A percentile compares a stretch with the other conserved stretches of the same genome.
phyloP scores from a whole-genome alignment of 2,329 filamentous ascomycete species.

The Monosporascus sp. region DNA sequence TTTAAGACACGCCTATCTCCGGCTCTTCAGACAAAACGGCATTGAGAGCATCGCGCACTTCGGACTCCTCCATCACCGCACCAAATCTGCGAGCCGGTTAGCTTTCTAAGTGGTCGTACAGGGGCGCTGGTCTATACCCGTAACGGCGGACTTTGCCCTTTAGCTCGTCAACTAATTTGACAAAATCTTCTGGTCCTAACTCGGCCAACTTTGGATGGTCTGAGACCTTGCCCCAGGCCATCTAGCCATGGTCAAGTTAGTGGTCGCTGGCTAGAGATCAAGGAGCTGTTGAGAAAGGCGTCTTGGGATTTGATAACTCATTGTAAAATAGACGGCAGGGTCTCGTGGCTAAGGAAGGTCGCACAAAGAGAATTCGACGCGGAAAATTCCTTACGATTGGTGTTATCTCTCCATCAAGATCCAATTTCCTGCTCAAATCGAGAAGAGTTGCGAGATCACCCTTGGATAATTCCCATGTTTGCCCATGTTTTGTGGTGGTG shows the following conservation, averaged over 20 bases:
- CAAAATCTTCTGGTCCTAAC: constrained; percentile 63
- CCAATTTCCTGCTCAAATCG: constrained; percentile 74
- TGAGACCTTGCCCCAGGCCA: constrained; percentile 84
- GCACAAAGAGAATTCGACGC: background rate
- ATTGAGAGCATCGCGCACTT: constrained; percentile 72
- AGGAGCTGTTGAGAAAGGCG: background rate
- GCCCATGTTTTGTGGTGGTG: constrained; percentile 3
- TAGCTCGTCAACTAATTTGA: constrained; percentile 66
- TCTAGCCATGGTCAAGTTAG: constrained; percentile 28
- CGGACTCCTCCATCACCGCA: constrained; percentile 60
- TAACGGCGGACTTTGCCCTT: constrained; percentile 83
- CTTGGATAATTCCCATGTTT: constrained; percentile 71
- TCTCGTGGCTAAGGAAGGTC: background rate
- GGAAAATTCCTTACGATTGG: constrained; percentile 48
- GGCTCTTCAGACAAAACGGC: constrained; percentile 59
- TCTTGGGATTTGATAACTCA: background rate
- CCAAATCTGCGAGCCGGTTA: constrained; percentile 43
- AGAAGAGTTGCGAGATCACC: constrained; percentile 75
- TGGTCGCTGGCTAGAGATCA: too few relatives aligned
- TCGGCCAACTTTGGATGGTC: constrained; percentile 63
- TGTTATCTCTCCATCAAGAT: constrained; percentile 85
- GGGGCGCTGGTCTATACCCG: constrained; percentile 56
- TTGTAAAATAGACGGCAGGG: too few relatives aligned
- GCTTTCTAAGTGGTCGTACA: background rate
- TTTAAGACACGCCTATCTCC: constrained; percentile 23